Percentiles rank a stretch among this genome's conserved stretches.
These are phyloP conservation scores for Wickerhamomyces xylosicus DNA, from an alignment of 805 yeast genomes.

Conservation along the genomic window DNA sequence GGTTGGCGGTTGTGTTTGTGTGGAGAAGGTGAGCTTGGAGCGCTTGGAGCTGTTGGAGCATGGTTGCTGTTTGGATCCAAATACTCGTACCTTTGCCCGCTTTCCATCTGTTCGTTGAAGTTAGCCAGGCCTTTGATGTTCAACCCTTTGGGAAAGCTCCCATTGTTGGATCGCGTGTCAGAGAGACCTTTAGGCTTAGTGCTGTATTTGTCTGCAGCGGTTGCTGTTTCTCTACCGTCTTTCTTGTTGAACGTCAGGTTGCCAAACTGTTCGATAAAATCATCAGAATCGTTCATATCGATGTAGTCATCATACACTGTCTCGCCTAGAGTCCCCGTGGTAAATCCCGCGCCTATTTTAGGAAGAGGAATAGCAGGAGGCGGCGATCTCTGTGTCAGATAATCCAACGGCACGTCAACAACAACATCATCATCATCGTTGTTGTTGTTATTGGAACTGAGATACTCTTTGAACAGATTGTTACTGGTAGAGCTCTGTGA, in stretches of 20 bases:
- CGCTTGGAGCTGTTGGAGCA: conserved; percentile 2
- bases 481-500: conserved; percentile 16
- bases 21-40: conserved; percentile 11
- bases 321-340: neutral
- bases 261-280: conserved; percentile 1
- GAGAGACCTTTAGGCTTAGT: conserved; percentile 11
- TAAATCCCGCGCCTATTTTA: conserved; percentile 2
- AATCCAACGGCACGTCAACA: no score
- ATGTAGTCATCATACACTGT: conserved; percentile 13
- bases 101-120: conserved; percentile 9
- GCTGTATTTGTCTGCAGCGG: conserved; percentile 5
- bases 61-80: conserved; percentile 5
- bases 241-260: neutral
- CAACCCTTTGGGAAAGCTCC: conserved; percentile 13
- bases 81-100: conserved; percentile 1
- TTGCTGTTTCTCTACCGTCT: no score
- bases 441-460: no score
- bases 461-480: conserved; percentile 9
- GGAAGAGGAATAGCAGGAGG: conserved; percentile 14
- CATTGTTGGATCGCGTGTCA: conserved; percentile 11
- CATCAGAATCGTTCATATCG: conserved; percentile 13
- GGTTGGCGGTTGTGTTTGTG: conserved; percentile 1
- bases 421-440: neutral
- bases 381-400: conserved; percentile 11
- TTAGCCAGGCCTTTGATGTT: conserved; percentile 14